Conservation (phyloP, 805 yeast species). For the Ogataea wickerhamii region DNA sequence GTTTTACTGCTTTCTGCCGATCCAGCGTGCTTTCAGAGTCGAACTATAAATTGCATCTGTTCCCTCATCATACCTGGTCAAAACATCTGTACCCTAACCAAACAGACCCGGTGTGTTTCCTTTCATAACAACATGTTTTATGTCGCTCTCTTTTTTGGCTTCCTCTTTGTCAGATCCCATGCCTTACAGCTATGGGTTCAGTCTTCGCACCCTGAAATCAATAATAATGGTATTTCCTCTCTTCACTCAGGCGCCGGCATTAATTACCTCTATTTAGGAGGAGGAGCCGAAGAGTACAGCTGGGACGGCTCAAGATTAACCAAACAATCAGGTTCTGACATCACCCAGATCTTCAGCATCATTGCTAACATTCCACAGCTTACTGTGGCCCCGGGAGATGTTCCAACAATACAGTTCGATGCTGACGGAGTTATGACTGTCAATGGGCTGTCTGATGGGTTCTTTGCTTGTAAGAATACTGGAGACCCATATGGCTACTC, state of each 20-base stretch:
- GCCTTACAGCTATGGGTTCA: slow-evolving; percentile 20
- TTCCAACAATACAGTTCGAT: slow-evolving; percentile 9
- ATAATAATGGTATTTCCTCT: slow-evolving; percentile 30
- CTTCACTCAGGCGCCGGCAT: slow-evolving; percentile 46
- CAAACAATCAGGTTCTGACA: not conserved
- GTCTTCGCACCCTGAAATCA: slow-evolving; percentile 27
- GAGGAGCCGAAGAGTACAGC: slow-evolving; percentile 7
- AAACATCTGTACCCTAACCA: no score
- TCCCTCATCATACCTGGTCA: no score
- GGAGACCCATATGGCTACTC: slow-evolving; percentile 44
- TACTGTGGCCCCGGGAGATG: not conserved
- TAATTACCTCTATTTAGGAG: slow-evolving; percentile 35
- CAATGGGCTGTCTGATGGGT: slow-evolving; percentile 31
- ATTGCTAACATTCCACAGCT: slow-evolving; percentile 10
- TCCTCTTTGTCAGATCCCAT: not conserved
- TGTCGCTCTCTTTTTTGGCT: no score
- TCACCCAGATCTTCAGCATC: slow-evolving; percentile 1
- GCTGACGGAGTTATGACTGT: slow-evolving; percentile 26
- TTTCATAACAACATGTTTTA: no score
- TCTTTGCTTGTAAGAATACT: slow-evolving; percentile 43
- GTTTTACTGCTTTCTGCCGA: not conserved
- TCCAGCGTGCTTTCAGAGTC: not conserved
- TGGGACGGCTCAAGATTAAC: slow-evolving; percentile 15
- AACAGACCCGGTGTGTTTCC: no score
- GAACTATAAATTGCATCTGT: not conserved